Conservation (phyloP, 2,329 filamentous ascomycete genomes). For the Simplicillium sp. region DNA sequence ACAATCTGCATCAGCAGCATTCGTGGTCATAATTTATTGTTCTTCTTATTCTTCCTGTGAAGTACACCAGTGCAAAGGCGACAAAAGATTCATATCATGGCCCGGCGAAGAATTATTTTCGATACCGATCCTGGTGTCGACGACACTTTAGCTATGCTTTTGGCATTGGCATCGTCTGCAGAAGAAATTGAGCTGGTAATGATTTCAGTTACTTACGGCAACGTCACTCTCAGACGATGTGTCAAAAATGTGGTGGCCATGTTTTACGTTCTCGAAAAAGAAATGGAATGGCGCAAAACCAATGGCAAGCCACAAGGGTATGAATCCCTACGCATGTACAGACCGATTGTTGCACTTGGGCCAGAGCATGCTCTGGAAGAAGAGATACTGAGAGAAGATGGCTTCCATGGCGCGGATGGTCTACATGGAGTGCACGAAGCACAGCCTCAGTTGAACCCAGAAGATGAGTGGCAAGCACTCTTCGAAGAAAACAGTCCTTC, state of each 20-base stretch:
- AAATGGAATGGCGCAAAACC: background rate
- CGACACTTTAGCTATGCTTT: slow-evolving; percentile 2
- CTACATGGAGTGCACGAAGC: background rate
- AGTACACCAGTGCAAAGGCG: too few species aligned
- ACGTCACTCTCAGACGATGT: background rate
- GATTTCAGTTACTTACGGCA: background rate
- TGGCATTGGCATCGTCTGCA: background rate
- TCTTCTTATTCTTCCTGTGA: too few species aligned
- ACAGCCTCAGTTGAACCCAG: background rate
- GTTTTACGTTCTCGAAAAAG: background rate
- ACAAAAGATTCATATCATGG: too few species aligned
- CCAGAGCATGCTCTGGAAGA: background rate
- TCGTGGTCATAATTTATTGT: too few species aligned
- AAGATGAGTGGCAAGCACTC: background rate
- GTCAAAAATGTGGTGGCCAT: background rate
- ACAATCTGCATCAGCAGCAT: too few species aligned
- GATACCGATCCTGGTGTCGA: slow-evolving; percentile 5
- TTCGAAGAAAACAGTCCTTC: background rate
- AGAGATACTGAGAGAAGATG: background rate
- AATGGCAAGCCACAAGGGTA: background rate
- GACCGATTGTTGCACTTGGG: background rate
- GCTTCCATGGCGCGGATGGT: background rate
- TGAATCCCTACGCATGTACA: background rate
- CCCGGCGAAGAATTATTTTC: background rate
- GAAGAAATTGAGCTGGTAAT: background rate